Percentiles rank a stretch among this genome's conserved stretches.
Evolutionary conservation across 2,329 filamentous ascomycete species (phyloP).

Genomic region (Arthrobotrys musiformis): DNA sequence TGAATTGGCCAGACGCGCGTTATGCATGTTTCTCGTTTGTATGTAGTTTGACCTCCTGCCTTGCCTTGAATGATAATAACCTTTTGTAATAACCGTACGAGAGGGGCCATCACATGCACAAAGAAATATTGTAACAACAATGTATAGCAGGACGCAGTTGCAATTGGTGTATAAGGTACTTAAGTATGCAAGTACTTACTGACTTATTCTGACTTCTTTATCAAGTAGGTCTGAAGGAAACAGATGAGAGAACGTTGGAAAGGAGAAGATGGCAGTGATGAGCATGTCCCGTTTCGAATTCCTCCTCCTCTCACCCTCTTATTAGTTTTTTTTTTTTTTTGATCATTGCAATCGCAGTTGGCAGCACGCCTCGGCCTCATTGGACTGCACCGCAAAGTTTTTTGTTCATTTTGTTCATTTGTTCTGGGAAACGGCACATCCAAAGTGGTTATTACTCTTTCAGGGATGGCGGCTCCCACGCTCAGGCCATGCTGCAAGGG

Average conservation of each 20-base stretch:
- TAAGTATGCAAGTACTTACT: too few relatives aligned
- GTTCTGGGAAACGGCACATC: slow-evolving; percentile 11
- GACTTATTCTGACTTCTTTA: too few relatives aligned
- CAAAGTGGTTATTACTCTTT: slow-evolving; percentile 28
- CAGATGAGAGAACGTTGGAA: slow-evolving; percentile 4
- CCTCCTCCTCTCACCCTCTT: not conserved
- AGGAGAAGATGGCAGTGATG: slow-evolving; percentile 11
- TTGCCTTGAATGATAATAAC: not conserved
- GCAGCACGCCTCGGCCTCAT: slow-evolving; percentile 1
- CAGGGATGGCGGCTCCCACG: slow-evolving; percentile 26
- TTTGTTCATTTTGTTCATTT: slow-evolving; percentile 13
- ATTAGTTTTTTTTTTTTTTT: not conserved
- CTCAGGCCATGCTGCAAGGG: slow-evolving; percentile 25
- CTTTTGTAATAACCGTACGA: not conserved
- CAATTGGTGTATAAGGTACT: not conserved
- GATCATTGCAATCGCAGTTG: not conserved
- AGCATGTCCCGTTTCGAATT: not conserved
- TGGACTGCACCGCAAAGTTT: not conserved
- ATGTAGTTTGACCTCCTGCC: not conserved
- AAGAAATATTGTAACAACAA: not conserved
- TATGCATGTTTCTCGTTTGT: not conserved
- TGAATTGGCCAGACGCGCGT: slow-evolving; percentile 2
- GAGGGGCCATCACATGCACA: not conserved
- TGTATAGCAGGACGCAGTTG: not conserved
- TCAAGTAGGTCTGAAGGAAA: too few relatives aligned